Evolutionary conservation across 2,329 filamentous ascomycete genomes (phyloP).

Genomic region (Aureobasidium uvarum): DNA sequence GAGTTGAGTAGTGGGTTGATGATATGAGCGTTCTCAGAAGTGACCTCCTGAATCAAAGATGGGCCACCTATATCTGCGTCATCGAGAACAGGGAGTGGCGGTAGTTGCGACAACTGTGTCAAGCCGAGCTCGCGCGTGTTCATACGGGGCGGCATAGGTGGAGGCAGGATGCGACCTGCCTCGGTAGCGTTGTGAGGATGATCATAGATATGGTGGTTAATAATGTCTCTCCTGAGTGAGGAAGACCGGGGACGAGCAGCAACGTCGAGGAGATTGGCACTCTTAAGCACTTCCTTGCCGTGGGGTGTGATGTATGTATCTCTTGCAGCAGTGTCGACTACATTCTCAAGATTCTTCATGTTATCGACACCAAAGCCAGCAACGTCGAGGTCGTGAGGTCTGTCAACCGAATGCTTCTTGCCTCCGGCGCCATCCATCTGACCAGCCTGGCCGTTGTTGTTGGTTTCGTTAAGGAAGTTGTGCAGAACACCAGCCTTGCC

Average conservation of each 20-base stretch:
- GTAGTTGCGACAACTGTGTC: conserved; percentile 66
- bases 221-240: neutral
- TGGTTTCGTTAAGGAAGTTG: conserved; percentile 23
- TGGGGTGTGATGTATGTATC: conserved; percentile 59
- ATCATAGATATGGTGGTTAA: neutral
- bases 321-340: conserved; percentile 35
- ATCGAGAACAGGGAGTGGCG: conserved; percentile 66
- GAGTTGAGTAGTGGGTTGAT: conserved; percentile 59
- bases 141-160: conserved; percentile 58
- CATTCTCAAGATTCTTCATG: conserved; percentile 53
- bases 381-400: conserved; percentile 67
- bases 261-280: conserved; percentile 6
- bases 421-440: conserved; percentile 57
- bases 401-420: conserved; percentile 51
- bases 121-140: conserved; percentile 67
- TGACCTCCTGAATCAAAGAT: conserved; percentile 56
- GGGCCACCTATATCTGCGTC: conserved; percentile 83
- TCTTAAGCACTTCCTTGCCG: conserved; percentile 63
- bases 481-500: conserved; percentile 22
- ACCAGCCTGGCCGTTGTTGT: conserved; percentile 5
- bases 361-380: conserved; percentile 74
- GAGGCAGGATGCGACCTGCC: conserved; percentile 49
- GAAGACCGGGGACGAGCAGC: neutral
- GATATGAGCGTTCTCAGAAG: conserved; percentile 48
- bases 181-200: conserved; percentile 26